Conservation (phyloP, 305 asterid genomes). For the Fraxinus nigra region DNA sequence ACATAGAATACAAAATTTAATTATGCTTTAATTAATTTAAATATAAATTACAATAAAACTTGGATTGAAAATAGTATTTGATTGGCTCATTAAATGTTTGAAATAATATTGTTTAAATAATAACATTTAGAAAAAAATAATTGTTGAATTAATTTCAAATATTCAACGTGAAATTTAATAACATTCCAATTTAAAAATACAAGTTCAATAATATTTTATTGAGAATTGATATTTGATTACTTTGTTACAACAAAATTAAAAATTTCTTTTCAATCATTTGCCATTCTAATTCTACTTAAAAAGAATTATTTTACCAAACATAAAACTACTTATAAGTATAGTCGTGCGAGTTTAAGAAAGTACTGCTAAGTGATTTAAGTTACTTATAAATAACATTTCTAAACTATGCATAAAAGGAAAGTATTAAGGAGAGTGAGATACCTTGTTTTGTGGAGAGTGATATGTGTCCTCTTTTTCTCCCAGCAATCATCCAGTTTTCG, state of each 20-base stretch:
- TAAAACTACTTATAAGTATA: background rate
- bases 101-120: too few relatives aligned
- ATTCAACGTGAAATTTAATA: background rate
- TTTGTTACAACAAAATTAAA: background rate
- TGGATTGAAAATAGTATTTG: background rate
- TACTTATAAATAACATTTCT: background rate
- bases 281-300: background rate
- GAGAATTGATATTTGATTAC: background rate
- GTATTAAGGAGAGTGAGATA: conserved; percentile 18
- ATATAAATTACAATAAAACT: background rate
- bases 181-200: background rate
- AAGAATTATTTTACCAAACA: background rate
- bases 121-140: too few relatives aligned
- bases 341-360: background rate
- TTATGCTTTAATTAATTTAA: background rate
- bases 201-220: background rate
- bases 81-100: background rate
- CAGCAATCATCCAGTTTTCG: conserved; percentile 98
- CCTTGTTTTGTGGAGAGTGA: conserved; percentile 82
- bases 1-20: background rate
- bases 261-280: background rate
- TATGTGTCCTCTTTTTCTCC: conserved; percentile 81
- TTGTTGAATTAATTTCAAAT: background rate
- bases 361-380: background rate
- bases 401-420: background rate